Evolutionary conservation across 176 grass and related monocot species (phyloP), one percentile per base, ranked within the genome.

Genomic region (Areca catechu): DNA sequence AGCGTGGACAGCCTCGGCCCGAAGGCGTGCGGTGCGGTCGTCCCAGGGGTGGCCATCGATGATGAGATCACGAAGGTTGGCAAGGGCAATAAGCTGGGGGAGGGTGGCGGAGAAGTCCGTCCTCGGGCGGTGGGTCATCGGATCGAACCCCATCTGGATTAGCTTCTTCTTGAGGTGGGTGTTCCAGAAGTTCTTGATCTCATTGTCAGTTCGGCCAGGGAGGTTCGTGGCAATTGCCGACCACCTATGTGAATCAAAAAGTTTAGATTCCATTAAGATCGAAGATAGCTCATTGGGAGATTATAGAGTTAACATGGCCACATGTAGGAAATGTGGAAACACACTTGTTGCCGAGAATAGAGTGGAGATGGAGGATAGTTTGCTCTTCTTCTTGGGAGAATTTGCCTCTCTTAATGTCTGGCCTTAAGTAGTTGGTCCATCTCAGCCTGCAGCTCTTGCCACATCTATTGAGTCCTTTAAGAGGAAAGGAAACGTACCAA

Each of bases 121-220:
- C 34, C 89, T 63, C 0, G 81, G 84, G 25, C 80, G 89, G 74
- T 95, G 89, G 61, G 89, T 95, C 81, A 95, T 88, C 47, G 89
- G 89, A 70, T 95, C 89, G 71, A 95, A 67, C n/a, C 89, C 89
- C 89, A 95, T 95, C 75, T 87, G 80, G 54, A 88, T 82, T 37
- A 95, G 77, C 20, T 79, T 79, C 84, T 89, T 95, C 80, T 89
- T 95, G 59, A 95, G 84, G 66, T 95, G 89, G 20, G 89, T 95
- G 84, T 95, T 95, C 89, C 89, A 95, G 59, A 85, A 88, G 69
- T 95, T 95, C 64, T 95, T 95, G 63, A 95, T 88, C 66, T 95
- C 89, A 51, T 95, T 95, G 65, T 95, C 89, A 48, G 89, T 95
- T 20, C 84, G 64, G 22, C 89, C 89, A 2, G 89, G 84, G 17